phyloP scores from a whole-genome alignment of 73 alveolate genomes.

The Uronychia setigera region DNA sequence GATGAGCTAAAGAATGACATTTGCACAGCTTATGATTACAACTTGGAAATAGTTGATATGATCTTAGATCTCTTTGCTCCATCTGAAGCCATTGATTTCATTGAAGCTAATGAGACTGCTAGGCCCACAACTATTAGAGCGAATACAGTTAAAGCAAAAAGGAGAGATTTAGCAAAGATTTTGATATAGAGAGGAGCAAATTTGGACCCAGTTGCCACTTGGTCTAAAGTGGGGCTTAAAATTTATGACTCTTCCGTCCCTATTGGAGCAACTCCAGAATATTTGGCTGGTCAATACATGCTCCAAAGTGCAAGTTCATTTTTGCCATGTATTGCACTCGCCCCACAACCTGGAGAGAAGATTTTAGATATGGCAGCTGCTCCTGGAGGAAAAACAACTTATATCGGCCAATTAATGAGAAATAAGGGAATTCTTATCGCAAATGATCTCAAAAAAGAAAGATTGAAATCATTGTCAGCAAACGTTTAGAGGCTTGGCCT shows the following conservation, averaged over 20 bases:
- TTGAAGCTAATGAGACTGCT: conserved; percentile 96
- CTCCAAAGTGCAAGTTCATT: conserved; percentile 97
- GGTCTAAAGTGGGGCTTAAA: conserved; percentile 99
- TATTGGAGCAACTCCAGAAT: conserved; percentile 99
- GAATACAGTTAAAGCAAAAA: conserved; percentile 95
- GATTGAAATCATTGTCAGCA: conserved; percentile 88
- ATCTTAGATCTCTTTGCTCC: conserved; percentile 85
- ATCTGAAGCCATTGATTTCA: conserved; percentile 87
- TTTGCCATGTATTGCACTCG: conserved; percentile 97
- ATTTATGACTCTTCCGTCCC: conserved; percentile 97
- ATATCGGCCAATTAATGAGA: conserved; percentile 98
- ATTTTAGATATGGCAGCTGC: conserved; percentile 98
- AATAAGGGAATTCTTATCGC: conserved; percentile 98
- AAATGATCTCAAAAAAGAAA: conserved; percentile 95
- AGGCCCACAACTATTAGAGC: conserved; percentile 97
- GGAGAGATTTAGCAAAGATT: conserved; percentile 95
- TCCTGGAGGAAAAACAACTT: conserved; percentile 99
- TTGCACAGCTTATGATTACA: conserved; percentile 85
- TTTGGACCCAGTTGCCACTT: conserved; percentile 97
- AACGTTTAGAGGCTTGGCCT: conserved; percentile 98
- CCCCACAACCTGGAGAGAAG: conserved; percentile 97
- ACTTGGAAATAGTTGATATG: conserved; percentile 83
- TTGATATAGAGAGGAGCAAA: conserved; percentile 97
- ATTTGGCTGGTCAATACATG: conserved; percentile 94
- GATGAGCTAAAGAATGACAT: conserved; percentile 69